Evolutionary conservation across 179 eudicot species (phyloP).

Genomic region (Heliamphora ciliata): DNA sequence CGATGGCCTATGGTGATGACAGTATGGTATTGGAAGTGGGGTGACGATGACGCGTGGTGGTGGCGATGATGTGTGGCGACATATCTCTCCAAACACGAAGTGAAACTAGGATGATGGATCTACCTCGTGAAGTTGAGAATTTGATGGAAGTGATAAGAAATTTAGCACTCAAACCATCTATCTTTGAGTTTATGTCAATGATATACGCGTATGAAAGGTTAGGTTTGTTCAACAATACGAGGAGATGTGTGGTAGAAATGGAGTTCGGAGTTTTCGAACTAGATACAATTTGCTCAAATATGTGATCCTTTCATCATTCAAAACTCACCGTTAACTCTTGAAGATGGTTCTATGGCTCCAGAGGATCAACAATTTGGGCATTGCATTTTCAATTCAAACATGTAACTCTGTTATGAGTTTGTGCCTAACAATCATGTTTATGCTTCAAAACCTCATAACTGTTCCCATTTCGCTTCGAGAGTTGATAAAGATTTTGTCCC

Average conservation of each 20-base stretch:
- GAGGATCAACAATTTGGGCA: conserved; percentile 31
- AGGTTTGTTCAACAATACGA: conserved; percentile 57
- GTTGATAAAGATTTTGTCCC: conserved; percentile 27
- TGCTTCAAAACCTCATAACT: conserved; percentile 38
- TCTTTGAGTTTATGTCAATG: conserved; percentile 49
- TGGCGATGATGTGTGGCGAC: too few species aligned
- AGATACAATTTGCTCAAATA: conserved; percentile 62
- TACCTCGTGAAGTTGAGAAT: conserved; percentile 50
- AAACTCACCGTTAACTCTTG: conserved; percentile 35
- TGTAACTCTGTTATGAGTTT: conserved; percentile 65
- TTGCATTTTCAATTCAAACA: conserved; percentile 48
- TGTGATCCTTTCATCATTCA: conserved; percentile 64
- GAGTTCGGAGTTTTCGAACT: conserved; percentile 42
- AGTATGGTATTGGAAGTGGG: too few species aligned
- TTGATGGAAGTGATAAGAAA: conserved; percentile 43
- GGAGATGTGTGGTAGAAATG: conserved; percentile 42
- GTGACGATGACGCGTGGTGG: too few species aligned
- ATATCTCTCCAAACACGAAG: too few species aligned
- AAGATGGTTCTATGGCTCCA: conserved; percentile 54
- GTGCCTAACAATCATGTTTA: conserved; percentile 39
- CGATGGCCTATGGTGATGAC: too few species aligned
- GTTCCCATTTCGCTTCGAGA: conserved; percentile 42
- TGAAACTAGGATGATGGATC: conserved; percentile 23
- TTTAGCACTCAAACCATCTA: conserved; percentile 38
- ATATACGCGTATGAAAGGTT: conserved; percentile 58